Percentiles rank a stretch among this genome's conserved stretches.
These are phyloP conservation scores for Eruca vesicaria DNA, from an alignment of 441 rosid genomes.

Conservation along the genomic window DNA sequence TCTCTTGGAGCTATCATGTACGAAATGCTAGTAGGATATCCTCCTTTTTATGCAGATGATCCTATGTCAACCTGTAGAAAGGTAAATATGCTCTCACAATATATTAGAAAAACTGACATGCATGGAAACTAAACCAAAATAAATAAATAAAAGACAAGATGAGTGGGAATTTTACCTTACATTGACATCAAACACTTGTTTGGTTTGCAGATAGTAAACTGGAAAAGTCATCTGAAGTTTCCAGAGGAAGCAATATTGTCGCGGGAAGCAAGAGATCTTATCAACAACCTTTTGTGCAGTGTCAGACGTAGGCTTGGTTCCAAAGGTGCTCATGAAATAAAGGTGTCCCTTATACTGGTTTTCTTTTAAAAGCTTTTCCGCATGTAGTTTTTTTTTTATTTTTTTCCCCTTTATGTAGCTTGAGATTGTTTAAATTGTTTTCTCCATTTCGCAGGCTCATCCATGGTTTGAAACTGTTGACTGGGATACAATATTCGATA, in stretches of 20 bases:
- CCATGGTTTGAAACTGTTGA: constrained; percentile 59
- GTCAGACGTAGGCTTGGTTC: constrained; percentile 69
- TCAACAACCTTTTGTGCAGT: constrained; percentile 58
- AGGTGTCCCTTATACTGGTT: constrained; percentile 47
- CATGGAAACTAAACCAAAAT: neutral
- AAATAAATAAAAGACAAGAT: neutral
- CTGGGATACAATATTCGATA: constrained; percentile 60
- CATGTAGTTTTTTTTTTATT: too few relatives aligned
- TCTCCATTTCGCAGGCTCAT: constrained; percentile 46
- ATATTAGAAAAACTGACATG: too few relatives aligned
- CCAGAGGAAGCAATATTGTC: constrained; percentile 73
- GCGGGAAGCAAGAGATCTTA: constrained; percentile 58
- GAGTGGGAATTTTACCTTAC: neutral
- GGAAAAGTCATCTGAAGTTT: constrained; percentile 74
- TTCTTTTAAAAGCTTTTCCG: neutral
- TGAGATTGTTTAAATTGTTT: neutral
- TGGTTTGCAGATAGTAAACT: constrained; percentile 57
- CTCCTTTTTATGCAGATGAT: constrained; percentile 97
- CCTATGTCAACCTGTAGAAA: constrained; percentile 97
- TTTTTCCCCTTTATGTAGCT: too few relatives aligned
- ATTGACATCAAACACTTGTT: constrained; percentile 10
- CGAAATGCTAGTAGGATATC: constrained; percentile 97
- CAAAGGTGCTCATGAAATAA: constrained; percentile 66
- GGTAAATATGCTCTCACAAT: constrained; percentile 39
- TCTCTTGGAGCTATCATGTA: constrained; percentile 97